Percentiles rank a stretch among this genome's conserved stretches.
Evolutionary conservation across 2,329 filamentous ascomycete species (phyloP).

Genomic region (Nemania sp.): DNA sequence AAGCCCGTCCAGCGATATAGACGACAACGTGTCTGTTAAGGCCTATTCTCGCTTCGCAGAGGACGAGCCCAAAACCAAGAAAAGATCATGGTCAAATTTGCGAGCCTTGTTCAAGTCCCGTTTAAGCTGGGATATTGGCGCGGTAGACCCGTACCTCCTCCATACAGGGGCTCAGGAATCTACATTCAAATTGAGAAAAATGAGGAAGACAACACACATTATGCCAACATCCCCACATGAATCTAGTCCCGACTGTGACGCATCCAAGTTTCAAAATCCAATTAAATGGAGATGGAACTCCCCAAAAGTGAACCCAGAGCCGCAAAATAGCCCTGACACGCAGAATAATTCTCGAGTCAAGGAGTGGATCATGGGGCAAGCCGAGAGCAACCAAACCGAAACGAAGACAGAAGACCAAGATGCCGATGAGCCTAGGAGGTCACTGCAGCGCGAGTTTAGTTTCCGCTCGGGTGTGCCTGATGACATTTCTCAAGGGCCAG

Average conservation of each 20-base stretch:
- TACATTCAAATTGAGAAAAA: conserved; percentile 13
- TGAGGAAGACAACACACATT: conserved; percentile 7
- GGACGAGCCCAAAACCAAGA: conserved; percentile 14
- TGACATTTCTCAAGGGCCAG: neutral
- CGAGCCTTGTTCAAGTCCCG: conserved; percentile 17
- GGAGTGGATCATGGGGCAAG: conserved; percentile 12
- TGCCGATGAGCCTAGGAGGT: neutral
- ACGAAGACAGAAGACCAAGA: neutral
- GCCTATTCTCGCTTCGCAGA: neutral
- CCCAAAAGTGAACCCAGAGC: neutral
- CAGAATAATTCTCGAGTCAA: neutral
- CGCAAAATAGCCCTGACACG: conserved; percentile 1
- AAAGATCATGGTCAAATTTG: conserved; percentile 24
- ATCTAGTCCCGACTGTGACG: neutral
- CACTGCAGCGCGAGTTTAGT: conserved; percentile 18
- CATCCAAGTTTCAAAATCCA: neutral
- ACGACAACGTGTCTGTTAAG: conserved; percentile 1
- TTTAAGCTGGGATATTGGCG: conserved; percentile 1
- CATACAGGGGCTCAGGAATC: conserved; percentile 11
- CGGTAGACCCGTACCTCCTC: conserved; percentile 5
- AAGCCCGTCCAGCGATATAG: neutral
- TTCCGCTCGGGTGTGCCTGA: conserved; percentile 18
- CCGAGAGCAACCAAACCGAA: neutral
- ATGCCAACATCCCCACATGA: neutral
- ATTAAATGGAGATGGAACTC: neutral